Percentiles rank a stretch among this genome's conserved stretches.
Conservation (phyloP, 768 basidiomycete species). For the Phylloporus rhodoxanthus region DNA sequence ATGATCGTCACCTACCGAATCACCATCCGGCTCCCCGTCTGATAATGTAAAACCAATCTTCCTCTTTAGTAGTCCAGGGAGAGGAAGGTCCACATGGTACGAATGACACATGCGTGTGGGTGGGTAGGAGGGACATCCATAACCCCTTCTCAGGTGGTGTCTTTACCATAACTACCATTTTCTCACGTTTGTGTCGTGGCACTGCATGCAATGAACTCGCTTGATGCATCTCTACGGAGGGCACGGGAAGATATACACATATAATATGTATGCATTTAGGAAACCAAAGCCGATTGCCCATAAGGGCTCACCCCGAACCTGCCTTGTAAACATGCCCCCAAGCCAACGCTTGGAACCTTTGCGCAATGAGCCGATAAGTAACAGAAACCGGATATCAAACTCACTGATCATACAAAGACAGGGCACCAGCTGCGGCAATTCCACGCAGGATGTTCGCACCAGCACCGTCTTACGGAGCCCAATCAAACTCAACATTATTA, state of each 20-base stretch:
- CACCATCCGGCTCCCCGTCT: constrained; percentile 9
- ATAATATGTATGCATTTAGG: not conserved
- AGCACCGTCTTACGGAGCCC: constrained; percentile 45
- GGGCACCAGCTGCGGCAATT: constrained; percentile 43
- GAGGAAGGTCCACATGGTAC: constrained; percentile 12
- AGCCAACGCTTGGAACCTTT: constrained; percentile 44
- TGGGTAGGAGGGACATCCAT: not conserved
- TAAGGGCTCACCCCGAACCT: constrained; percentile 25
- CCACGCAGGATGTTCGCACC: constrained; percentile 55
- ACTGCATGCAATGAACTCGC: not conserved
- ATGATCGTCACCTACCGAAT: constrained; percentile 7
- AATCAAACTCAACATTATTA: not conserved
- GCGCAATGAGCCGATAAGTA: not conserved
- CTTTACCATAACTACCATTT: not conserved
- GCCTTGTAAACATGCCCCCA: constrained; percentile 55
- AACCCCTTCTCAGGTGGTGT: constrained; percentile 1
- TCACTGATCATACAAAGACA: constrained; percentile 59
- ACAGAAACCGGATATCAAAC: not conserved
- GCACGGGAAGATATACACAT: not conserved
- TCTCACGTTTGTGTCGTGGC: not conserved
- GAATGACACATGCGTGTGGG: constrained; percentile 19
- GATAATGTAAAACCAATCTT: constrained; percentile 5
- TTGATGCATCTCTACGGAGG: not conserved
- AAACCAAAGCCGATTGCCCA: not conserved
- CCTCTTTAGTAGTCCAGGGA: constrained; percentile 7